phyloP scores from a whole-genome alignment of 2,329 filamentous ascomycete genomes.

The Aspergillus candidus region DNA sequence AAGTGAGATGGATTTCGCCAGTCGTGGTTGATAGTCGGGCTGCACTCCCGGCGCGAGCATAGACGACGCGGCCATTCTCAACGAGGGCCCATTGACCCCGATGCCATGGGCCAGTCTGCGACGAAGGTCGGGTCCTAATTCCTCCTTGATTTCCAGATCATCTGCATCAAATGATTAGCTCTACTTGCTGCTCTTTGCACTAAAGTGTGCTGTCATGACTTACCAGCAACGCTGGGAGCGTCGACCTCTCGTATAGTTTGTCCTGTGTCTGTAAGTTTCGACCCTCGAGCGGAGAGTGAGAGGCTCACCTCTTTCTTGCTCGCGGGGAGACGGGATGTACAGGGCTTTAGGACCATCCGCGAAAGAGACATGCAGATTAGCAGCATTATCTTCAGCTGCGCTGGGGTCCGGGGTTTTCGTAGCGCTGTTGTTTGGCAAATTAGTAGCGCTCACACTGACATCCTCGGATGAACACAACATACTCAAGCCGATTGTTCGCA shows the following conservation, averaged over 20 bases:
- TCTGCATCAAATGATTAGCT: no score
- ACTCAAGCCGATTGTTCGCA: no score
- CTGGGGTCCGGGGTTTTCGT: no score
- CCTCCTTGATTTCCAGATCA: neutral
- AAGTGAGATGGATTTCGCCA: slow-evolving; percentile 12
- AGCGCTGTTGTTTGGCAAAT: no score
- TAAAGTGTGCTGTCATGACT: neutral
- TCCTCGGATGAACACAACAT: no score
- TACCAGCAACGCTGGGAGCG: slow-evolving; percentile 9
- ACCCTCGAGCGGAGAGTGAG: neutral
- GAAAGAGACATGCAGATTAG: slow-evolving; percentile 5
- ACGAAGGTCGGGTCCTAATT: slow-evolving; percentile 4
- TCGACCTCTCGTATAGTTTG: slow-evolving; percentile 22
- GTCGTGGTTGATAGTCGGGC: slow-evolving; percentile 8
- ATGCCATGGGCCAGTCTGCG: slow-evolving; percentile 1
- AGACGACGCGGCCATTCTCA: slow-evolving; percentile 8
- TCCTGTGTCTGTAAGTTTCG: slow-evolving; percentile 13
- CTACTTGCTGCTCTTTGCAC: no score
- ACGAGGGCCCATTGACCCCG: neutral
- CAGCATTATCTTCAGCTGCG: no score
- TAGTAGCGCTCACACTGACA: no score
- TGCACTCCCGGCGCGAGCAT: slow-evolving; percentile 8
- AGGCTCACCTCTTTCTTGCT: slow-evolving; percentile 16
- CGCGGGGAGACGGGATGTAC: slow-evolving; percentile 22
- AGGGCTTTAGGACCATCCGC: slow-evolving; percentile 16